Evolutionary conservation across 176 grass and related monocot species (phyloP), one percentile per base, ranked within the genome.

Genomic region (Oryza meridionalis): DNA sequence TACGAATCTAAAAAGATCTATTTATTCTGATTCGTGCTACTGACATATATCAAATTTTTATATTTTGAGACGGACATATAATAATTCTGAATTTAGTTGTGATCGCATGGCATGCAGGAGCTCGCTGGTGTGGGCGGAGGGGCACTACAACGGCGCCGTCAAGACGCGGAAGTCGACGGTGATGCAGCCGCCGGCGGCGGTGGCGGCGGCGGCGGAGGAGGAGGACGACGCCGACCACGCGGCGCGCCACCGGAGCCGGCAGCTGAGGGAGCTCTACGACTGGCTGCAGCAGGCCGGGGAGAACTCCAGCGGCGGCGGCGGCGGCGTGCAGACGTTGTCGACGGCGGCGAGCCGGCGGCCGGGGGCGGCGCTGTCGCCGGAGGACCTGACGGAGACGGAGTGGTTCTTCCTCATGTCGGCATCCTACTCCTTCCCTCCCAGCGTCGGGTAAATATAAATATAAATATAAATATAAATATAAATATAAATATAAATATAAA

Each of bases 351-450:
- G 82, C 9, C 72, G 92, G 50, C 85, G 92, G 16, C 91, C 91
- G 3, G 78, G 83, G n/a, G 96, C 91, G 19, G 72, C 96, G 3
- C 87, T 98, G 82, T 91, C 93, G 69, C 96, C 96, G 61, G 96
- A 98, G 88, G 96, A 98, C 70, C 83, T 98, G 29, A 90, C 93
- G 27, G 96, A 95, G 80, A 90, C 93, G 17, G 96, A 98, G 70
- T 98, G 96, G 96, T 98, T 95, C 85, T 98, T 90, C 83, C 96
- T 98, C 81, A 94, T 98, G 93, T 98, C 77, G 26, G 83, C 94
- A 32, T 95, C 92, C 77, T 98, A 94, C 85, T 92, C 87, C 70
- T 98, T 93, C 77, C 87, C 96, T 76, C 85, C 89, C 7, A 85
- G 69, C 40, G 24, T 86, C 67, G 96, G 96, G 93, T 98, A 95